Percentiles rank a stretch among this genome's conserved stretches.
These are phyloP conservation scores for Triglochin maritima DNA, from an alignment of 106 monocot genomes.

Conservation along the genomic window DNA sequence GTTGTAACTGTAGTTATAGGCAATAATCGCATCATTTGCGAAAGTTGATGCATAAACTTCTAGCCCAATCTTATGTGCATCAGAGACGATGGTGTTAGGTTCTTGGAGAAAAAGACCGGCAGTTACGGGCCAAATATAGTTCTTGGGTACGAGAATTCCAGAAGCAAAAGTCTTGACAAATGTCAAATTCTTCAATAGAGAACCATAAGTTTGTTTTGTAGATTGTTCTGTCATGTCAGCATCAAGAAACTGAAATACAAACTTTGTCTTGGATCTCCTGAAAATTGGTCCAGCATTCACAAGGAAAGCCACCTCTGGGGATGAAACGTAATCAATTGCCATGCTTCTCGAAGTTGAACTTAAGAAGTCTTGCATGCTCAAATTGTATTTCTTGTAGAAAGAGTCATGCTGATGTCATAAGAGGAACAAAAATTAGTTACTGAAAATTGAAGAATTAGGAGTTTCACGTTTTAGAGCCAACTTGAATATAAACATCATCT, in stretches of 20 bases:
- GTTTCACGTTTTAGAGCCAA: background rate
- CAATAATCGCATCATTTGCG: conserved; percentile 49
- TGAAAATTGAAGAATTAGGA: background rate
- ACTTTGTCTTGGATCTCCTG: conserved; percentile 31
- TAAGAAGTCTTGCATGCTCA: conserved; percentile 61
- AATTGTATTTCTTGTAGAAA: conserved; percentile 64
- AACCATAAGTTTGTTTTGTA: conserved; percentile 52
- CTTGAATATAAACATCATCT: background rate
- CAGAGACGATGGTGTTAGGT: conserved; percentile 39
- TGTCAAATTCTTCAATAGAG: conserved; percentile 59
- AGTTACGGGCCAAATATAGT: conserved; percentile 60
- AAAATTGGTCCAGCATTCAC: conserved; percentile 21
- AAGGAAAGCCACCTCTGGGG: conserved; percentile 64
- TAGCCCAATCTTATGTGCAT: conserved; percentile 68
- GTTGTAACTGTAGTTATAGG: conserved; percentile 73
- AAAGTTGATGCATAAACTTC: conserved; percentile 64
- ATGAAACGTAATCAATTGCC: conserved; percentile 52
- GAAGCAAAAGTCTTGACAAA: conserved; percentile 74
- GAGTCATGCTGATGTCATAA: conserved; percentile 43
- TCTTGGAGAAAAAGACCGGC: conserved; percentile 36
- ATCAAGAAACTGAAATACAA: conserved; percentile 60
- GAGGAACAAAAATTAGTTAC: background rate
- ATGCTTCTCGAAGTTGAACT: conserved; percentile 10
- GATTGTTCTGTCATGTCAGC: conserved; percentile 35
- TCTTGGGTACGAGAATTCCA: conserved; percentile 68